Conservation (phyloP, 768 basidiomycete species). For the Cytidiella melzeri region DNA sequence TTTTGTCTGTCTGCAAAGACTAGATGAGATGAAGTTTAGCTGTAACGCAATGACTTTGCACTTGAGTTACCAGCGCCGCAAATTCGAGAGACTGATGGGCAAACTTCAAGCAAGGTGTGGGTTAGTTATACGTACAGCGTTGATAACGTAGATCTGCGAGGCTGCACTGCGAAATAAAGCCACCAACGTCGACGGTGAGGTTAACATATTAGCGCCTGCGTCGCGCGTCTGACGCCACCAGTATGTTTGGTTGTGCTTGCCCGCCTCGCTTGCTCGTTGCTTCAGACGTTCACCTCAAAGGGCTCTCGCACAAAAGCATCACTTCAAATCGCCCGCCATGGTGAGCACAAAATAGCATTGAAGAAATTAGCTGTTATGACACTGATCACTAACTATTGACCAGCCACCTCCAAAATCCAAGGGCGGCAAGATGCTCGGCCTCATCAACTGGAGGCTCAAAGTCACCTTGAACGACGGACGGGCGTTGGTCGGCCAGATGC, state of each 20-base stretch:
- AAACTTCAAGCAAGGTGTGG: too few species aligned
- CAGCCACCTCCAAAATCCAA: slow-evolving; percentile 95
- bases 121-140: too few species aligned
- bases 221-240: background rate
- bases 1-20: too few species aligned
- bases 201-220: background rate
- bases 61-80: background rate
- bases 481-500: slow-evolving; percentile 94
- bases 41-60: background rate
- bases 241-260: slow-evolving; percentile 32
- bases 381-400: too few species aligned
- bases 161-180: background rate
- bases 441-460: slow-evolving; percentile 97
- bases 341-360: slow-evolving; percentile 30
- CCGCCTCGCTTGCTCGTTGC: slow-evolving; percentile 22
- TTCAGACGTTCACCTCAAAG: slow-evolving; percentile 15
- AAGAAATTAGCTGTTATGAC: too few species aligned
- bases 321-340: slow-evolving; percentile 44
- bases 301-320: slow-evolving; percentile 12
- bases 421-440: slow-evolving; percentile 95
- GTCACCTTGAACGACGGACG: slow-evolving; percentile 97
- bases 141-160: background rate
- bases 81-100: background rate
- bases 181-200: background rate
- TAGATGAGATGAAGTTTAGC: background rate